A percentile compares a stretch with the other conserved stretches of the same genome.
Conservation (phyloP, 2,329 filamentous ascomycete genomes). For the Coleophoma eucalyptorum region DNA sequence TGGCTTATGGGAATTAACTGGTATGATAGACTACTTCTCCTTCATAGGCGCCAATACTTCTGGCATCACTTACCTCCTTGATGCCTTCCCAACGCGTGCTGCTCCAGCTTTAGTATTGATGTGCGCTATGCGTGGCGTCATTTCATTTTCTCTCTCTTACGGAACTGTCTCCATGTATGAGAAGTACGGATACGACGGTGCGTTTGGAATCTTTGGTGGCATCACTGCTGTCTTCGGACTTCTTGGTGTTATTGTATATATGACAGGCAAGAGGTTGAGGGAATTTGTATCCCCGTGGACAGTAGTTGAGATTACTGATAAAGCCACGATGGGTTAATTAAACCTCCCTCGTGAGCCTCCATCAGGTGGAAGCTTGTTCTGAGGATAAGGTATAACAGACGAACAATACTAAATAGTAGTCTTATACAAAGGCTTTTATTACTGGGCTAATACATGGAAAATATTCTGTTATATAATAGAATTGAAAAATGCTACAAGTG, state of each 20-base stretch:
- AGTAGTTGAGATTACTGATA: background rate
- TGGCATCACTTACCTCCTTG: conserved; percentile 32
- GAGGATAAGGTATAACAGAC: no score
- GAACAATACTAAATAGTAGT: no score
- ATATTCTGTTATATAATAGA: no score
- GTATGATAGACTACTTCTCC: conserved; percentile 29
- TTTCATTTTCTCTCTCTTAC: conserved; percentile 35
- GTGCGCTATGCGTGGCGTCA: conserved; percentile 39
- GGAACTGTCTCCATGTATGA: conserved; percentile 3
- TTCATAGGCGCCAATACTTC: conserved; percentile 23
- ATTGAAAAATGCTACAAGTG: no score
- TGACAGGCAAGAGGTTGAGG: conserved; percentile 1
- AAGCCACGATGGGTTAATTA: background rate
- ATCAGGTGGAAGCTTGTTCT: no score
- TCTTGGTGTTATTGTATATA: conserved; percentile 5
- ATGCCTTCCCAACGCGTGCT: conserved; percentile 35
- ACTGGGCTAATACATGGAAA: no score
- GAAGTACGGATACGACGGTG: background rate
- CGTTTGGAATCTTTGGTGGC: background rate
- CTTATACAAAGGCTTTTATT: no score
- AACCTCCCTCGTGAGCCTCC: background rate
- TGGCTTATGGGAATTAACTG: conserved; percentile 17
- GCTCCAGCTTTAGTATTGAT: conserved; percentile 40
- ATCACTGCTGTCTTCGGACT: background rate
- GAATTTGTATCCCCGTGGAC: conserved; percentile 2